Percentiles rank a stretch among this genome's conserved stretches.
Conservation (phyloP, 257 asterid genomes). For the Rubia yunnanensis region DNA sequence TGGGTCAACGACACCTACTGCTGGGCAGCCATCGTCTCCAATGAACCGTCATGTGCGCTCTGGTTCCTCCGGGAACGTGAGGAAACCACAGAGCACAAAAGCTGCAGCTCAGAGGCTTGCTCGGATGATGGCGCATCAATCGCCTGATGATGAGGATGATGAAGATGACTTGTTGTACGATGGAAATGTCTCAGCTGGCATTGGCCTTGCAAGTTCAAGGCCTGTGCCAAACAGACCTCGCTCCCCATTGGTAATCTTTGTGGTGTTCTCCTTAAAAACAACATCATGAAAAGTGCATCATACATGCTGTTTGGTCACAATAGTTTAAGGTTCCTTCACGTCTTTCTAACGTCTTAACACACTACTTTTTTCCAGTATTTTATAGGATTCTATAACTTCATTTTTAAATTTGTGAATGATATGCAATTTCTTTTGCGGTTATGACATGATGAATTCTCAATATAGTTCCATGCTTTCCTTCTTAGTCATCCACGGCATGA, state of each 20-base stretch:
- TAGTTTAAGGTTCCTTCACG: neutral
- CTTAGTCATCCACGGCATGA: neutral
- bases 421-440: neutral
- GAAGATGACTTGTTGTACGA: constrained; percentile 65
- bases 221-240: constrained; percentile 26
- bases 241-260: constrained; percentile 52
- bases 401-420: neutral
- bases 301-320: neutral
- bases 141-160: constrained; percentile 57
- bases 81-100: constrained; percentile 61
- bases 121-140: constrained; percentile 70
- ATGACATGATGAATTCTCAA: neutral
- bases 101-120: constrained; percentile 95
- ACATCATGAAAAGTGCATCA: neutral
- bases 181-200: constrained; percentile 40
- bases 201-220: constrained; percentile 76
- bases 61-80: constrained; percentile 38
- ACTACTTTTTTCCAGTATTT: neutral
- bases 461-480: neutral
- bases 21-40: constrained; percentile 17
- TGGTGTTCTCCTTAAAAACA: neutral
- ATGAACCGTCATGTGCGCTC: constrained; percentile 48
- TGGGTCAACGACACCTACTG: constrained; percentile 7
- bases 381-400: neutral
- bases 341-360: neutral